Evolutionary conservation across 257 asterid genomes (phyloP).

Genomic region (Solanum peruvianum): DNA sequence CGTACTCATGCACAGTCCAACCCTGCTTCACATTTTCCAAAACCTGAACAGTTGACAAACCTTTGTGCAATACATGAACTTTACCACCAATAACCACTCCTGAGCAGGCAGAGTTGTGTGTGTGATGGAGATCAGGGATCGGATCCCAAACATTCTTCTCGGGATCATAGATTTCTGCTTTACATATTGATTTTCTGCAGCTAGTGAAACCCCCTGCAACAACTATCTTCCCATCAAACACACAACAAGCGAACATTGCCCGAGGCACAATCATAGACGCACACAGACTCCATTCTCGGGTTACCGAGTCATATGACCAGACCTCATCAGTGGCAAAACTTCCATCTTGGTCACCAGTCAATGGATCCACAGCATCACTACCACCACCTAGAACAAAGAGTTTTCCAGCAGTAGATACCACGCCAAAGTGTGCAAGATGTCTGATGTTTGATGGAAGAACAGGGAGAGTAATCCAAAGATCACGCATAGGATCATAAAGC

Average conservation of each 20-base stretch:
- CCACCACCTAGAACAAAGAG: conserved; percentile 90
- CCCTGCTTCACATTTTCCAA: conserved; percentile 56
- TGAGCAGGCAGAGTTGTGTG: conserved; percentile 80
- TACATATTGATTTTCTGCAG: conserved; percentile 85
- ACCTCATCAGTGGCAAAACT: conserved; percentile 88
- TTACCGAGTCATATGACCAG: conserved; percentile 78
- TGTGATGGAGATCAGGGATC: conserved; percentile 75
- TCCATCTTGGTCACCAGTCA: conserved; percentile 94
- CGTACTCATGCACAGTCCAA: conserved; percentile 72
- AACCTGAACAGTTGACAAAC: conserved; percentile 74
- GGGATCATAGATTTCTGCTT: conserved; percentile 88
- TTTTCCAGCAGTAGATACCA: conserved; percentile 78
- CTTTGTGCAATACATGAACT: conserved; percentile 90
- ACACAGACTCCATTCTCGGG: conserved; percentile 52
- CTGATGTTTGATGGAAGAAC: conserved; percentile 72
- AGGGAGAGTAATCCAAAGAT: conserved; percentile 93
- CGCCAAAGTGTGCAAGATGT: conserved; percentile 92
- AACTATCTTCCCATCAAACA: conserved; percentile 71
- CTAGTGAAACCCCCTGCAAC: conserved; percentile 94
- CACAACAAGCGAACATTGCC: conserved; percentile 96
- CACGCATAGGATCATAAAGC: conserved; percentile 68
- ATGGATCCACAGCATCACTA: conserved; percentile 93
- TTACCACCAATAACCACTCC: conserved; percentile 73
- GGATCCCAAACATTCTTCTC: conserved; percentile 72
- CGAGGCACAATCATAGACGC: conserved; percentile 87